These are phyloP conservation scores for Gliomastix tumulicola DNA, from an alignment of 2,329 filamentous ascomycete species.

Conservation along the genomic window DNA sequence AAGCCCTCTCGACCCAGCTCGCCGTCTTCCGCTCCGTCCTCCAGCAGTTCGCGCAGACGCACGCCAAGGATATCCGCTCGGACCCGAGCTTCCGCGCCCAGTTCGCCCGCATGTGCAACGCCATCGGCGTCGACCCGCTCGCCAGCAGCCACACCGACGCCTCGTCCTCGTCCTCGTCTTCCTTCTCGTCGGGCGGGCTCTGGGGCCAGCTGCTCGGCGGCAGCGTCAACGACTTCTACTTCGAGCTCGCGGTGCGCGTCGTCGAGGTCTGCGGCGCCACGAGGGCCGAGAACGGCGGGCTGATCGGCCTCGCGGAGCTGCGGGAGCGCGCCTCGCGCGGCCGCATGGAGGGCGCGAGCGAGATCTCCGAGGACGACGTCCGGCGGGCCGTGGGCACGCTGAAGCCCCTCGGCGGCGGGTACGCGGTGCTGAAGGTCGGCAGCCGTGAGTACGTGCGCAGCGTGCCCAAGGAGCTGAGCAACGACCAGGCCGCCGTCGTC, in stretches of 20 bases:
- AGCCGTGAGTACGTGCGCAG: conserved; percentile 83
- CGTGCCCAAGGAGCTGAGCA: conserved; percentile 91
- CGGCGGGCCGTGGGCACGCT: conserved; percentile 82
- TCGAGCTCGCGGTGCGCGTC: conserved; percentile 90
- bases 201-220: conserved; percentile 91
- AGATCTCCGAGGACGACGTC: conserved; percentile 88
- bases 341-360: conserved; percentile 67
- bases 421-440: conserved; percentile 78
- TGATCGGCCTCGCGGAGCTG: conserved; percentile 80
- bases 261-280: conserved; percentile 89
- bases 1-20: conserved; percentile 85
- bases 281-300: conserved; percentile 81
- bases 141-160: conserved; percentile 37
- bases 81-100: conserved; percentile 93
- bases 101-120: conserved; percentile 96
- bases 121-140: conserved; percentile 92
- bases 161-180: conserved; percentile 24
- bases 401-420: conserved; percentile 80
- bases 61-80: conserved; percentile 91
- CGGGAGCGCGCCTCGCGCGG: conserved; percentile 66
- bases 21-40: conserved; percentile 93
- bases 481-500: conserved; percentile 84
- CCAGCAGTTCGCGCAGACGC: conserved; percentile 90
- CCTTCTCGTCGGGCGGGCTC: conserved; percentile 45
- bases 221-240: conserved; percentile 97